A percentile compares a stretch with the other conserved stretches of the same genome.
phyloP scores from a whole-genome alignment of 805 yeast genomes.

The Candida andamanensis region DNA sequence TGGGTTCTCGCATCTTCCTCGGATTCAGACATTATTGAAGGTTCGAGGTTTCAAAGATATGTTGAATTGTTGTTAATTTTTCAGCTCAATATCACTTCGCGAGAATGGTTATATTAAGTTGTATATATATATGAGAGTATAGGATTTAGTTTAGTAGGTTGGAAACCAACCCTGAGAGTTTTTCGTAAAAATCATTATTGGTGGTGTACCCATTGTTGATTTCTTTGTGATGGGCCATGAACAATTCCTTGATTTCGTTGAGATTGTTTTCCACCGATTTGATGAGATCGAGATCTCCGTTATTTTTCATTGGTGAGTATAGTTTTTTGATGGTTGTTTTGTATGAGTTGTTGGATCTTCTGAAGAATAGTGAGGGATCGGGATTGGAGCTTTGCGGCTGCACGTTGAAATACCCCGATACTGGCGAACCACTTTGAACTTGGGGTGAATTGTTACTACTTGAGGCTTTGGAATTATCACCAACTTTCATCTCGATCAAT shows the following conservation, averaged over 20 bases:
- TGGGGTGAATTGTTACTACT: conserved; percentile 3
- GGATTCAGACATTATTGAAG: conserved; percentile 4
- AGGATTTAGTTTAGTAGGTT: conserved; percentile 5
- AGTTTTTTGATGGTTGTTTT: conserved; percentile 34
- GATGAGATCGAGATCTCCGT: conserved; percentile 27
- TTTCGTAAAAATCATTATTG: conserved; percentile 15
- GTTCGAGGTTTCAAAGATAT: background rate
- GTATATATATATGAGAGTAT: background rate
- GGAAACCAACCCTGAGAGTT: conserved; percentile 14
- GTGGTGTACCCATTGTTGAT: conserved; percentile 3
- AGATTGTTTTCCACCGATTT: conserved; percentile 13
- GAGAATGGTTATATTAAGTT: background rate
- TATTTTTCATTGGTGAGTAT: conserved; percentile 27
- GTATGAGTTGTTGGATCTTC: conserved; percentile 16
- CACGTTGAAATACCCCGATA: conserved; percentile 5
- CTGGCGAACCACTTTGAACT: conserved; percentile 6
- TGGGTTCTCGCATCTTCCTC: conserved; percentile 2
- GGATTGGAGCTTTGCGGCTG: background rate
- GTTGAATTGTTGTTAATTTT: background rate
- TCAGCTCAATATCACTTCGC: background rate
- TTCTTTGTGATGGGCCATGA: conserved; percentile 2
- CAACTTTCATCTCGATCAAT: conserved; percentile 35
- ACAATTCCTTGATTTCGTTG: conserved; percentile 7
- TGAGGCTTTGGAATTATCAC: conserved; percentile 9
- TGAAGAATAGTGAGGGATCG: conserved; percentile 1